Conservation (phyloP, 2,329 filamentous ascomycete species). For the Apiospora rasikravindrae region DNA sequence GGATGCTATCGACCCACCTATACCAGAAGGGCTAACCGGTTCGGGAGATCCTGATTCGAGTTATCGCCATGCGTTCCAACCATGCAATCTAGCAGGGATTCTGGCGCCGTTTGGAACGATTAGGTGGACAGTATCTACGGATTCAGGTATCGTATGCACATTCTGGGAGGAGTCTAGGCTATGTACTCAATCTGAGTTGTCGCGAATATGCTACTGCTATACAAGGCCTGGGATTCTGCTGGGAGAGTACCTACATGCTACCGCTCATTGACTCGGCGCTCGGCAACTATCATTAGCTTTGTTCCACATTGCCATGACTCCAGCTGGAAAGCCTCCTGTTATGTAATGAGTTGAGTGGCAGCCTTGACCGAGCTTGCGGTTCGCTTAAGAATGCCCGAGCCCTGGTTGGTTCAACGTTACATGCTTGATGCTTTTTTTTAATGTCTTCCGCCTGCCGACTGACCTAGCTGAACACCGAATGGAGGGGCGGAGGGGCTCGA, state of each 20-base stretch:
- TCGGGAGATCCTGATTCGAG: slow-evolving; percentile 10
- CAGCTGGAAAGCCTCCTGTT: neutral
- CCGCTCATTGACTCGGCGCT: neutral
- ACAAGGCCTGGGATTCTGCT: too few relatives aligned
- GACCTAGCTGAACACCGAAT: neutral
- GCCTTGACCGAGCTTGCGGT: slow-evolving; percentile 23
- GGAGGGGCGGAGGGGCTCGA: neutral
- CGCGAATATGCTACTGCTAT: neutral
- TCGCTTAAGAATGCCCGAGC: slow-evolving; percentile 31
- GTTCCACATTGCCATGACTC: slow-evolving; percentile 4
- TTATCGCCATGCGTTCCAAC: neutral
- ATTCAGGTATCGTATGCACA: neutral
- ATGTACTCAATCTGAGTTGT: neutral
- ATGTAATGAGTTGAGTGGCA: neutral
- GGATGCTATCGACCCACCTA: neutral
- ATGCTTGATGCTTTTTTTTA: neutral
- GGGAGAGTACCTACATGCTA: too few relatives aligned
- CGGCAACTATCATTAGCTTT: slow-evolving; percentile 8
- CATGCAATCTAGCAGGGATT: neutral
- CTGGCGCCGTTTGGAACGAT: neutral
- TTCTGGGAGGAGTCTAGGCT: neutral
- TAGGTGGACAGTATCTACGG: neutral
- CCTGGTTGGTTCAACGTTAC: slow-evolving; percentile 3
- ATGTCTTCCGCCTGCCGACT: neutral
- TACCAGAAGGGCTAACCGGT: neutral